These are phyloP conservation scores for Pleoardoris graminearum DNA, from an alignment of 2,329 filamentous ascomycete genomes.

Conservation along the genomic window DNA sequence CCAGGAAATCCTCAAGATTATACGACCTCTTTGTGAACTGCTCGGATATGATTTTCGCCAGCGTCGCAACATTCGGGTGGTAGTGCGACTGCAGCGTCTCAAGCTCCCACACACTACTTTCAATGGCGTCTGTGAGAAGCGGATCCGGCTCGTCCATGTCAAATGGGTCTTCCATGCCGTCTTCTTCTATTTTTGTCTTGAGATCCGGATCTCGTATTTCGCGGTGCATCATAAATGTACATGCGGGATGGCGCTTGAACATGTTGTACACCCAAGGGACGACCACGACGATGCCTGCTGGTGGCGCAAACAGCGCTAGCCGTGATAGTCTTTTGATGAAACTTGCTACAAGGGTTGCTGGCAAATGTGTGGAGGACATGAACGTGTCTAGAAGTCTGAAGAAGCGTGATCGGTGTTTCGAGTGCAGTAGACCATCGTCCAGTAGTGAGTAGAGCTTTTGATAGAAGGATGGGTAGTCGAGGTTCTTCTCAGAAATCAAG, in stretches of 20 bases:
- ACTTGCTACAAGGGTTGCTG: constrained; percentile 85
- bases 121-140: constrained; percentile 81
- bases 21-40: constrained; percentile 97
- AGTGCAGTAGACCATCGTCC: constrained; percentile 83
- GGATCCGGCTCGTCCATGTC: constrained; percentile 75
- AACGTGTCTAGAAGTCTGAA: constrained; percentile 92
- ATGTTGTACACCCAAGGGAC: constrained; percentile 96
- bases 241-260: constrained; percentile 83
- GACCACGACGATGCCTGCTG: constrained; percentile 83
- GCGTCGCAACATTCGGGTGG: constrained; percentile 92
- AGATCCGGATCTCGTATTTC: constrained; percentile 62
- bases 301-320: constrained; percentile 83
- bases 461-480: constrained; percentile 96
- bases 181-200: constrained; percentile 62
- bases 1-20: constrained; percentile 94
- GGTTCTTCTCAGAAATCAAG: constrained; percentile 87
- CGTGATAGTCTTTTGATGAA: constrained; percentile 94
- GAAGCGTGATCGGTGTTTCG: constrained; percentile 90
- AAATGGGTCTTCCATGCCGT: constrained; percentile 76
- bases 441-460: constrained; percentile 90
- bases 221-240: constrained; percentile 95
- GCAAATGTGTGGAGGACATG: constrained; percentile 87
- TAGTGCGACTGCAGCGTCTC: constrained; percentile 90
- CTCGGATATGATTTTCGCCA: constrained; percentile 91
- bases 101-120: constrained; percentile 94